phyloP scores from a whole-genome alignment of 2,329 filamentous ascomycete species.

The Aulographum hederae region DNA sequence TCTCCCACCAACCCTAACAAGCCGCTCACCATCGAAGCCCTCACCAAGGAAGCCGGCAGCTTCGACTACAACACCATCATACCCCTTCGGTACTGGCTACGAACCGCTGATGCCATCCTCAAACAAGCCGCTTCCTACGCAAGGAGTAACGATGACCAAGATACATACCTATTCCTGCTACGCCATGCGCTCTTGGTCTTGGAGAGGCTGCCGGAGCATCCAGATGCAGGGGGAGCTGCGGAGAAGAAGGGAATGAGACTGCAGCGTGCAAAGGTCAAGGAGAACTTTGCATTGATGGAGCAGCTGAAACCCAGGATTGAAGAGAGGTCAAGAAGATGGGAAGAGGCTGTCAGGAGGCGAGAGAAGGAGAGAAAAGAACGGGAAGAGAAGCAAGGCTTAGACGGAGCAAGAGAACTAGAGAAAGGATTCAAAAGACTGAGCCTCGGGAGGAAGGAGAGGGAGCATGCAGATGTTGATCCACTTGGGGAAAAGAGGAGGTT shows the following conservation, averaged over 20 bases:
- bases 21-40: slow-evolving; percentile 62
- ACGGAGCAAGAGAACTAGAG: too few species aligned
- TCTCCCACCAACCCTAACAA: slow-evolving; percentile 8
- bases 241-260: slow-evolving; percentile 32
- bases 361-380: slow-evolving; percentile 12
- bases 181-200: slow-evolving; percentile 76
- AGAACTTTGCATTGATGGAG: slow-evolving; percentile 55
- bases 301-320: slow-evolving; percentile 62
- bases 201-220: slow-evolving; percentile 55
- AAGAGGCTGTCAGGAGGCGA: slow-evolving; percentile 28
- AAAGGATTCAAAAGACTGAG: too few species aligned
- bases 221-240: slow-evolving; percentile 49
- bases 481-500: slow-evolving; percentile 17
- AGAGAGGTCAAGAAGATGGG: slow-evolving; percentile 50
- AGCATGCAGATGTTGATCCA: not conserved
- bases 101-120: slow-evolving; percentile 60
- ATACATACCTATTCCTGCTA: slow-evolving; percentile 82
- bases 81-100: slow-evolving; percentile 62
- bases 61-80: slow-evolving; percentile 69
- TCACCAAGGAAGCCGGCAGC: slow-evolving; percentile 54
- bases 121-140: slow-evolving; percentile 77
- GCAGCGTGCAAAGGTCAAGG: slow-evolving; percentile 42
- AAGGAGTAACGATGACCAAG: slow-evolving; percentile 66
- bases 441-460: slow-evolving; percentile 4
- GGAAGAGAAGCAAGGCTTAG: slow-evolving; percentile 8